Evolutionary conservation across 257 asterid genomes (phyloP), one percentile per base, ranked within the genome.

Genomic region (Ilex asprella): DNA sequence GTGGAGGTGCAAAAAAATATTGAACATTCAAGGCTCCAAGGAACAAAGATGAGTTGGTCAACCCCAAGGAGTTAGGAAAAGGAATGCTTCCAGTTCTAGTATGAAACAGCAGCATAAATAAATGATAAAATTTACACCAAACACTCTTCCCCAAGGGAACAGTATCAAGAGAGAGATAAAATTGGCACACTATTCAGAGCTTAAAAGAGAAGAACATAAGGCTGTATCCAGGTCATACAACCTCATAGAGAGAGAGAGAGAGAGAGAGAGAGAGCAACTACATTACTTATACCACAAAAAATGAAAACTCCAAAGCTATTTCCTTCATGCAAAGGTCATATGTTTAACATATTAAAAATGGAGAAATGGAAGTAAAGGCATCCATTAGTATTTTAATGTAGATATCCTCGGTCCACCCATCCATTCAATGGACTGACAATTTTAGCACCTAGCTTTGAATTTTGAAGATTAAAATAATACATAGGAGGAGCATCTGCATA

Each of bases 351-450:
- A 35, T 35, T 35, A 35, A 35, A 35, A 35, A 35, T 35, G 41
- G 7, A 46, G 11, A 46, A 46, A 46, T 12, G 4, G n/a, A 46
- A 46, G 15, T 8, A 12, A 46, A 46, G 52, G 15, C 10, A 13
- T 46, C 52, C 52, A 10, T 44, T 39, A 60, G 30, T 57, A 70
- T 67, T 60, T 56, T 60, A 73, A 55, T 66, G 53, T 59, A 61
- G 82, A 70, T 59, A 59, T n/a, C 67, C 60, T 56, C 54, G 35
- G 41, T 69, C 49, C 60, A 69, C 75, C 41, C 62, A 64, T 72
- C 60, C 61, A 62, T 39, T 69, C 61, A 50, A 58, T 49, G 32
- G 64, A 59, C 70, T 59, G 58, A 73, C 32, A 67, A 13, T 46
- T 51, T 56, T n/a, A 54, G 56, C 65, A 57, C 44, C 53, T 59